phyloP scores from a whole-genome alignment of 805 yeast genomes.

The Ascoidea asiatica region DNA sequence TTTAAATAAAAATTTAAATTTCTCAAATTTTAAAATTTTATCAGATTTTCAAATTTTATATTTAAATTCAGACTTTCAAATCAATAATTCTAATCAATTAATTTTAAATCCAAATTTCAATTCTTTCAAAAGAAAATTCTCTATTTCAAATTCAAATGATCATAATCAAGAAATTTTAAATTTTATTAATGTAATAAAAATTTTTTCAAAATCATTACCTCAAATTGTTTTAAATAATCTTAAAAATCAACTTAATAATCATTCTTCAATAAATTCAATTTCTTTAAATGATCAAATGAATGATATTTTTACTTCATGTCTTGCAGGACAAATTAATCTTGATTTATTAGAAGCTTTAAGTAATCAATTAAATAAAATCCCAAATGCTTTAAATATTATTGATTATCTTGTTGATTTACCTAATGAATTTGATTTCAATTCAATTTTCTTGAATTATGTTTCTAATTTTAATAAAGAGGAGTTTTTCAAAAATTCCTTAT shows the following conservation, averaged over 20 bases:
- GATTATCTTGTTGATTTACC: conserved; percentile 22
- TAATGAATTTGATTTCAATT: conserved; percentile 5
- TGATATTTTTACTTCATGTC: conserved; percentile 24
- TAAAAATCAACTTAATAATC: conserved; percentile 22
- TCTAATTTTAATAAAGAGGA: too few species aligned
- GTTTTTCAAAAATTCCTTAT: not conserved
- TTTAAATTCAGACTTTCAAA: conserved; percentile 19
- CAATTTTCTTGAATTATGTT: not conserved
- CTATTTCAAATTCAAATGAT: conserved; percentile 11
- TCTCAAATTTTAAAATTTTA: conserved; percentile 21
- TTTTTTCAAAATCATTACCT: conserved; percentile 27
- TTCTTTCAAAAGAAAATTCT: conserved; percentile 17
- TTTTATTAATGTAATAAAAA: conserved; percentile 21
- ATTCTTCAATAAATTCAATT: conserved; percentile 18
- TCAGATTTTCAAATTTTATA: conserved; percentile 21
- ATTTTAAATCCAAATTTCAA: conserved; percentile 7
- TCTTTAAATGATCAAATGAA: conserved; percentile 19
- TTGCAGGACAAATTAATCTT: conserved; percentile 28
- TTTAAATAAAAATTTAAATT: conserved; percentile 20
- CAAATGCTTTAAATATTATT: conserved; percentile 22
- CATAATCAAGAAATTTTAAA: conserved; percentile 16
- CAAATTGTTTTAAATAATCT: conserved; percentile 21
- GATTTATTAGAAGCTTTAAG: conserved; percentile 24
- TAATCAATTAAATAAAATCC: conserved; percentile 23
- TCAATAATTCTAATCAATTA: conserved; percentile 15